These are phyloP conservation scores for Martensiomyces pterosporus DNA, from an alignment of 192 early-diverging fungal species.

Conservation along the genomic window DNA sequence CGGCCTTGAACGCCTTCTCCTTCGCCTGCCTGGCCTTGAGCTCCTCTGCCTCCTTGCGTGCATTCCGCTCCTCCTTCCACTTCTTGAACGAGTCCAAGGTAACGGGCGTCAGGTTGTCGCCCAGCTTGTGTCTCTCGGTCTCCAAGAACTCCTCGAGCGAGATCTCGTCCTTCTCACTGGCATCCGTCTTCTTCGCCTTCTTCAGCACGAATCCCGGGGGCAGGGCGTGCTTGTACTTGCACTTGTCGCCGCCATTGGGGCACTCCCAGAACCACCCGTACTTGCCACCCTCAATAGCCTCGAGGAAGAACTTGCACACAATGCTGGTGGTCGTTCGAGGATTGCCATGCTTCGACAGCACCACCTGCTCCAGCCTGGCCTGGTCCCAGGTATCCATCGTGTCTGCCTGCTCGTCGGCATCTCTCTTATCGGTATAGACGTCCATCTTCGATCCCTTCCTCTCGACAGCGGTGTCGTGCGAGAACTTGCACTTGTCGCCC, in stretches of 20 bases:
- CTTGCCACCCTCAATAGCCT: constrained; percentile 90
- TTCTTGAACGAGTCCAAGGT: constrained; percentile 84
- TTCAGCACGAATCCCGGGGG: constrained; percentile 95
- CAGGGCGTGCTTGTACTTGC: constrained; percentile 95
- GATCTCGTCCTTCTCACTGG: constrained; percentile 78
- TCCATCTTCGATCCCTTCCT: constrained; percentile 91
- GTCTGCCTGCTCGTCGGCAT: constrained; percentile 58
- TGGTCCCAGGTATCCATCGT: constrained; percentile 98
- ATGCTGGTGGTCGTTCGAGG: constrained; percentile 88
- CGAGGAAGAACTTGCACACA: constrained; percentile 98
- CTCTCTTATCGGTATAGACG: constrained; percentile 85
- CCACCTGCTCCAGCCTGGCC: constrained; percentile 82
- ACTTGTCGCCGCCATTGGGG: constrained; percentile 88
- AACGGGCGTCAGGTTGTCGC: constrained; percentile 88
- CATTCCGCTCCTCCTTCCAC: constrained; percentile 89
- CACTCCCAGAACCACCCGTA: constrained; percentile 99
- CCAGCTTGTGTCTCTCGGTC: constrained; percentile 94
- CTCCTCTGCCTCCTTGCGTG: constrained; percentile 65
- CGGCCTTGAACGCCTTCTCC: constrained; percentile 79
- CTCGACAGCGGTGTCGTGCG: constrained; percentile 87
- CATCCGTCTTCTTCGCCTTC: constrained; percentile 80
- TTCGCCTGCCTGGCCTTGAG: constrained; percentile 66
- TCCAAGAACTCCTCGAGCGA: constrained; percentile 98
- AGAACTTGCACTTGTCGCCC: constrained; percentile 94
- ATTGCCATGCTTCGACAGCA: constrained; percentile 78